A percentile compares a stretch with the other conserved stretches of the same genome.
These are phyloP conservation scores for Ganoderma lucidum DNA, from an alignment of 1,284 basidiomycete genomes.

Conservation along the genomic window DNA sequence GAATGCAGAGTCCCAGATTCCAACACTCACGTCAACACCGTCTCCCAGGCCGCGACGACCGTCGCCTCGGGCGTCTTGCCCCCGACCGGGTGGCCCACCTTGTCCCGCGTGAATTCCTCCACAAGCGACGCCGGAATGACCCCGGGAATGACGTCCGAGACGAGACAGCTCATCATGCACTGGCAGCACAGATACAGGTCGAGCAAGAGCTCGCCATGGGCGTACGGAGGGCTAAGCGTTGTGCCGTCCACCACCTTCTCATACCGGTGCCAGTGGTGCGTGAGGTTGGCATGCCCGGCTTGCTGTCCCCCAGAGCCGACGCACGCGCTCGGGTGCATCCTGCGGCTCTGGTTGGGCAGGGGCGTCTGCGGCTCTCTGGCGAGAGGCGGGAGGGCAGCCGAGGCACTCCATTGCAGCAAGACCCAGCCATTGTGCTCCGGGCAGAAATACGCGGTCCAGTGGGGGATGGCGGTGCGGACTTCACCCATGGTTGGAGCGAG, in stretches of 20 bases:
- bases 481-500: conserved; percentile 60
- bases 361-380: conserved; percentile 50
- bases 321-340: conserved; percentile 60
- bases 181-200: conserved; percentile 86
- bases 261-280: conserved; percentile 83
- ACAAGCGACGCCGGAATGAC: conserved; percentile 66
- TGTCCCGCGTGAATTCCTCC: conserved; percentile 52
- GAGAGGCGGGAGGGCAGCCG: conserved; percentile 65
- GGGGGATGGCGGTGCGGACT: conserved; percentile 71
- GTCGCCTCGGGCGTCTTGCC: conserved; percentile 56
- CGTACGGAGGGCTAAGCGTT: conserved; percentile 69
- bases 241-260: conserved; percentile 69
- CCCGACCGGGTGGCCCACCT: conserved; percentile 47
- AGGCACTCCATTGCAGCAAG: conserved; percentile 71
- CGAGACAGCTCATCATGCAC: conserved; percentile 75
- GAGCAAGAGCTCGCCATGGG: conserved; percentile 64
- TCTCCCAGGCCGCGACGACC: conserved; percentile 66
- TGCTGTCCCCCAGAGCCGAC: conserved; percentile 55
- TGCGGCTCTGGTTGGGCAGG: conserved; percentile 62
- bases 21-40: conserved; percentile 64
- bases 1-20: too few species aligned
- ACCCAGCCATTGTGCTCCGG: conserved; percentile 83
- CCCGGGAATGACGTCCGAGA: conserved; percentile 73
- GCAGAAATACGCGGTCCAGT: conserved; percentile 83
- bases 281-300: conserved; percentile 60